Base-by-base conservation (phyloP, 2,329 filamentous ascomycete genomes). In the Aspergillus piperis region DNA sequence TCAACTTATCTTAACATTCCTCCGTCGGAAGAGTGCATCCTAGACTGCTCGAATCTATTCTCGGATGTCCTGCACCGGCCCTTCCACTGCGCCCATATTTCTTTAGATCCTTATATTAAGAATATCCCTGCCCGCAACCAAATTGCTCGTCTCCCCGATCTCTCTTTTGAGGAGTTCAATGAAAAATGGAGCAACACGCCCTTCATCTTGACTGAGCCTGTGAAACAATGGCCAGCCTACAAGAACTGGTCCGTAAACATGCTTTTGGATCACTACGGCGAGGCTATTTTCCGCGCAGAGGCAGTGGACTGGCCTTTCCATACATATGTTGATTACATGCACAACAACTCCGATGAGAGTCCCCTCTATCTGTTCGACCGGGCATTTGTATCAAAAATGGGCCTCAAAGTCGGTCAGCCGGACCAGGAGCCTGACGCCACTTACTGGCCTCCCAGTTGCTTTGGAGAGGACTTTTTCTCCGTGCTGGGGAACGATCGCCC, bases 351-450 rank as follows among this genome's bases (percentile, higher is more conserved):
- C 17, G 94, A 98, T 66, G 95, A 98, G 77, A 94, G 90, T 63
- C 94, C 94, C 0, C 77, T 98, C 1, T 98, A 98, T 73, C 84
- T 98, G 32, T 98, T 98, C 73, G 95, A 98, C 74, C 86, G 89
- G 59, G 84, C 82, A 21, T 98, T 98, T 71, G 91, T 88, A 1
- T 87, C 92, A 68, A 97, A 96, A 76, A 97, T 96, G 87, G 76
- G 78, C 10, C 79, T 97, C 52, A 78, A 80, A 15, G 80, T 90
- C n/a, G 87, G 86, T 8, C 65, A 61, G 10, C 66, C 66, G 13
- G 64, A 71, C 8, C 57, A 69, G 27, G 80, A 78, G 15, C 76
- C 79, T 8, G 72, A 81, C 8, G 81, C 87, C 13, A 79, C 81
- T 7, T 98, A 97, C 77, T 92, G 88, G 86, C 86, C 86, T 13